phyloP scores from a whole-genome alignment of 140 eudicot genomes.

The Flaveria floridana region DNA sequence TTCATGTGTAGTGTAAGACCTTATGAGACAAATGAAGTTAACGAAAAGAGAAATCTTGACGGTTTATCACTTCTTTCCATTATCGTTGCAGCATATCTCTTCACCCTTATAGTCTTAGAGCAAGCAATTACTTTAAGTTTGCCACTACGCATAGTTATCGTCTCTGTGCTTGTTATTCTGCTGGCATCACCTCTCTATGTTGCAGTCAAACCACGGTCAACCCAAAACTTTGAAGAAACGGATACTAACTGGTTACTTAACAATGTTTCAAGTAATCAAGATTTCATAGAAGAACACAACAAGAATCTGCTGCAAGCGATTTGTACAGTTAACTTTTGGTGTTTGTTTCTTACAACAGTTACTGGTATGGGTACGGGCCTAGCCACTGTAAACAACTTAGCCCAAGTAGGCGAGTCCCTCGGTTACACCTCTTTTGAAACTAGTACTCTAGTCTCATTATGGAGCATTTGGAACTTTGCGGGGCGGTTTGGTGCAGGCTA shows the following conservation, averaged over 20 bases:
- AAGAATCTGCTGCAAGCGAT: conserved; percentile 41
- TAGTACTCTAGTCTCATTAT: conserved; percentile 70
- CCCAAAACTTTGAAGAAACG: conserved; percentile 38
- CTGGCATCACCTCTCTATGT: conserved; percentile 56
- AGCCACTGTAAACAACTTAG: conserved; percentile 70
- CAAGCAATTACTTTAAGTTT: conserved; percentile 34
- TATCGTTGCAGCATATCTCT: conserved; percentile 62
- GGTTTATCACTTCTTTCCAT: conserved; percentile 52
- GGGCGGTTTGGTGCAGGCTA: conserved; percentile 95
- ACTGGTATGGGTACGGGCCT: conserved; percentile 89
- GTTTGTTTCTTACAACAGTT: conserved; percentile 62
- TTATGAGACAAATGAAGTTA: conserved; percentile 37
- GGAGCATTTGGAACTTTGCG: conserved; percentile 87
- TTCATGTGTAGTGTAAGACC: conserved; percentile 60
- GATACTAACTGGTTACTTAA: conserved; percentile 35
- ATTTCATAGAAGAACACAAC: conserved; percentile 25
- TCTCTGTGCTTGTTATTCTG: conserved; percentile 42
- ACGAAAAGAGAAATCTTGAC: conserved; percentile 56
- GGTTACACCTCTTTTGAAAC: conserved; percentile 57
- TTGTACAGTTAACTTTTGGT: conserved; percentile 60
- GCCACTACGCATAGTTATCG: conserved; percentile 37
- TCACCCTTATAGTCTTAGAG: conserved; percentile 46
- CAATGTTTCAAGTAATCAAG: conserved; percentile 26
- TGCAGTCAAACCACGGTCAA: conserved; percentile 46
- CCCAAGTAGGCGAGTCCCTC: conserved; percentile 76